Evolutionary conservation across 192 early-diverging fungal genomes (phyloP), one percentile per base, ranked within the genome.

Genomic region (Pilaira anomala): DNA sequence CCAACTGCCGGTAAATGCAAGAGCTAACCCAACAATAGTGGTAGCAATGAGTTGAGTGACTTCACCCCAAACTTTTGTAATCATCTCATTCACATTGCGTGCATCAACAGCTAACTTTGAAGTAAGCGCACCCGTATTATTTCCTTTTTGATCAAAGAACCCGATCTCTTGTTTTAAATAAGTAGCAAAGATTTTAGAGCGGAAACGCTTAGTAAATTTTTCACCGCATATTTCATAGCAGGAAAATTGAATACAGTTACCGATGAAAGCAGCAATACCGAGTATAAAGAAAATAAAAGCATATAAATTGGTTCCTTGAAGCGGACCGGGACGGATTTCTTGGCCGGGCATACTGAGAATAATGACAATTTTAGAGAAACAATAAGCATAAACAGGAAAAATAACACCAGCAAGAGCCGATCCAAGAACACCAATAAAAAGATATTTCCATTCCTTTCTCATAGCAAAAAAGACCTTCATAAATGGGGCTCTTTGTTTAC

Each of bases 81-180:
- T 76, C 48, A 86, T 78, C 25, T 78, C 79, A 33, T 73, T 61
- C 3, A 73, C 66, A 57, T 73, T 73, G 0, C 60, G 48, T 12
- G 93, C 88, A 71, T 98, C 95, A 16, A 84, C 80, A 14, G 94
- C 87, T 36, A 98, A 80, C 26, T 81, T 71, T 11, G 88, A 78
- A 33, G 91, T 91, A 50, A 98, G 70, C 11, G 86, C 83, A 36
- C 95, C 95, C 6, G 83, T 84, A 48, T 80, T 80, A 62, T 90
- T 87, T 45, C 78, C 76, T 48, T 83, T 78, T 19, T 81, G 65
- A 71, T 97, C 95, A 76, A 92, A 97, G 77, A 81, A 97, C 14
- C 67, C 88, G 25, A 93, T 86, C 46, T 95, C 90, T 76, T 97
- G 95, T 19, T 83, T 74, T 48, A 96, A 64, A 61, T 95, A 84